phyloP scores from a whole-genome alignment of 305 asterid genomes.

The Fraxinus baroniana region DNA sequence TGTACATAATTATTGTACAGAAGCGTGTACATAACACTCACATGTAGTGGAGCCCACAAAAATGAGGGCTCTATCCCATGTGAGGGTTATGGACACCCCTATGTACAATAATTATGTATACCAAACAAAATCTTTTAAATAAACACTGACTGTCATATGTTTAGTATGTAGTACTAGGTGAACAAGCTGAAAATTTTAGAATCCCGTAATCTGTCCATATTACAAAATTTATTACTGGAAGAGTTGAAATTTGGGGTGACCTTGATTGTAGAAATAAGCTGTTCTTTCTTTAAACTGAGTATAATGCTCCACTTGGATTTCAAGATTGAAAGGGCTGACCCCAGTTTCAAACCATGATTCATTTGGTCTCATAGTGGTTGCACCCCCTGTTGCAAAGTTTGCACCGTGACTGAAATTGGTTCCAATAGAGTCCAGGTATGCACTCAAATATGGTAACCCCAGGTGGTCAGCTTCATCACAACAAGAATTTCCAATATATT shows the following conservation, averaged over 20 bases:
- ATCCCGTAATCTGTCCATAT: background rate
- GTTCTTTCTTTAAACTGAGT: constrained; percentile 51
- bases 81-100: no score
- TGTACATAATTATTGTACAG: no score
- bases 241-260: constrained; percentile 16
- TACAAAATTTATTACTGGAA: background rate
- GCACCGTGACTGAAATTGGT: constrained; percentile 51
- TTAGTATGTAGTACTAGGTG: background rate
- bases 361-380: constrained; percentile 48
- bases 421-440: constrained; percentile 74
- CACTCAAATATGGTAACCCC: constrained; percentile 59
- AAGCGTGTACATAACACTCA: no score
- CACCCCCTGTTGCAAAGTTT: constrained; percentile 80
- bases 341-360: constrained; percentile 56
- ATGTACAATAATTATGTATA: no score
- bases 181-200: background rate
- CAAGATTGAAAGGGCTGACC: constrained; percentile 67
- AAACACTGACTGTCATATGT: background rate
- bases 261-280: constrained; percentile 39
- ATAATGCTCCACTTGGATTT: constrained; percentile 64
- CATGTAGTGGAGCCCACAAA: no score
- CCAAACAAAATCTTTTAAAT: no score
- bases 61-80: no score
- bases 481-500: background rate
- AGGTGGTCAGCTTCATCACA: constrained; percentile 47